Evolutionary conservation across 2,329 filamentous ascomycete genomes (phyloP), one percentile per base, ranked within the genome.

Genomic region (Taxawa tesnikishii): DNA sequence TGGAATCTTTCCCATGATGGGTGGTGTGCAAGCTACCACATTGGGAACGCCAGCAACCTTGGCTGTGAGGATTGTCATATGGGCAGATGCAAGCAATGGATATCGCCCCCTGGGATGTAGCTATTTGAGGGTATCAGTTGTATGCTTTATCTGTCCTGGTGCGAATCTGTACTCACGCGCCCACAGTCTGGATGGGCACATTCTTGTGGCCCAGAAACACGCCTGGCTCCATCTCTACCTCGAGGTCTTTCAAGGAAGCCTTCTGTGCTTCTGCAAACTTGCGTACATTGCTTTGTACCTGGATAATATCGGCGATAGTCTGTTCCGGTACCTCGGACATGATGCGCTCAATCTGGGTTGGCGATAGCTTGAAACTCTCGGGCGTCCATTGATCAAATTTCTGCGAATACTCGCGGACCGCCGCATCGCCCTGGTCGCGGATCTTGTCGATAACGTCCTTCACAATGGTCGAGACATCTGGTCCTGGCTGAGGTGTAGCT

Each of bases 361-460:
- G 33, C 0, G 63, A 65, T 3, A 71, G 57, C 38, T 60, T 64
- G 53, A 69, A 71, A 1, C 55, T 59, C 1, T 44, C 21, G 0
- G 67, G 67, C 2, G 55, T 56, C 67, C 68, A 72, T 35, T 63
- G 62, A 45, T 71, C 67, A 35, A 71, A 72, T 38, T 67, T 64
- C 32, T 67, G 58, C 1, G 61, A 66, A 44, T 69, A 70, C 1
- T 41, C 43, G 2, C 63, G 52, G 4, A 71, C 65, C 0, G 67
- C 65, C 1, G 43, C 38, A 36, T 72, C 67, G 3, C 67, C 67
- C 14, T 64, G 55, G 4, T 37, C 33, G 1, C 61, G 54, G 36
- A 71, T 63, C 18, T 60, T 54, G 15, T 60, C 53, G 33, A 71
- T 68, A 11, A 70, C 63, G 3, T 47, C 49, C 25, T 56, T 58